Evolutionary conservation across 306 rosid species (phyloP), one percentile per base, ranked within the genome.

Genomic region (Cajanus cajan): DNA sequence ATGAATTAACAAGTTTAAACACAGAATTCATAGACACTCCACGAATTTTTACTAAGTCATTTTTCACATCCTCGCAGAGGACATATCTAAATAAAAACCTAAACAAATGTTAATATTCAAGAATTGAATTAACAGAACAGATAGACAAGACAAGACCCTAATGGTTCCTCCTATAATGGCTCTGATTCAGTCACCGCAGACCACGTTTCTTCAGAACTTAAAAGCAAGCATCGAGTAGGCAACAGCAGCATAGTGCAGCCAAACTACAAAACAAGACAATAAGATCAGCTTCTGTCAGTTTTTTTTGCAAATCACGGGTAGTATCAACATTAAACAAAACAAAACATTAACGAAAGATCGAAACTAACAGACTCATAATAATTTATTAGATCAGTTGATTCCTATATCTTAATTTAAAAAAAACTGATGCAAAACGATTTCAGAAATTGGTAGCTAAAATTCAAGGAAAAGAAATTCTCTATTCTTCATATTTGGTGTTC

Each of bases 211-310:
- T 62, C 64, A 31, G 45, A 64, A 78, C 66, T 78, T 68, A 73
- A 19, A 83, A 83, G 63, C 85, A 83, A 41, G 81, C 87, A 6
- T 86, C 89, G 5, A 86, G 76, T n/a, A 86, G 37, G 22, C 89
- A 83, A 15, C 83, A 83, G 57, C 89, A 80, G 76, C 89, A 80
- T 2, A 86, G 87, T 77, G 89, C 87, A 16, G 89, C 89, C 74
- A 83, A 66, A 80, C 89, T 82, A 73, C 55, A 68, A 22, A 44
- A 43, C 22, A 43, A 68, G 19, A 74, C 41, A 74, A 21, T 2
- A 8, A 31, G 4, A 61, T 7, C 74, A 68, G 47, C 45, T 9
- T 50, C 24, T 44, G 55, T 54, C 13, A 45, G n/a, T n/a, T 0
- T 61, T 73, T 40, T 51, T 13, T 33, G 16, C 34, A 55, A 37